These are phyloP conservation scores for Lecanosticta acicola DNA, from an alignment of 2,329 filamentous ascomycete genomes.

Conservation along the genomic window DNA sequence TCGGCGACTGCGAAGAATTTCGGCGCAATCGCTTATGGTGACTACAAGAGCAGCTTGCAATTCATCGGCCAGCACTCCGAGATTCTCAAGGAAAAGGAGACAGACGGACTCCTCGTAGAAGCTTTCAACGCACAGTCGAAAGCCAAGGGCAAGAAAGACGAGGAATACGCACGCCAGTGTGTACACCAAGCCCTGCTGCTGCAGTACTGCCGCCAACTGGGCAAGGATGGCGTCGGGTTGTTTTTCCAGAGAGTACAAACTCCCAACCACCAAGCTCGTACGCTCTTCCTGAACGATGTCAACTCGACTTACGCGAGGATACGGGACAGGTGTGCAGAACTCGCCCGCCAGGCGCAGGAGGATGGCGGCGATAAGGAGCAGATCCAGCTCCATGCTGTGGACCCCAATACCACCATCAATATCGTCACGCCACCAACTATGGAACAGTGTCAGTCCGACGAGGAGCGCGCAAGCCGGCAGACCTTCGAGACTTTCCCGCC, in stretches of 20 bases:
- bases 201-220: conserved; percentile 89
- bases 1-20: conserved; percentile 76
- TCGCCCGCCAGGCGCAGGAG: conserved; percentile 55
- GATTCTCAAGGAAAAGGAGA: conserved; percentile 77
- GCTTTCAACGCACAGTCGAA: conserved; percentile 85
- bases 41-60: conserved; percentile 66
- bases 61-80: conserved; percentile 75
- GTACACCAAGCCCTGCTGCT: conserved; percentile 89
- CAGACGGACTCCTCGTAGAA: conserved; percentile 82
- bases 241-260: conserved; percentile 98
- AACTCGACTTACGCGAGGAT: conserved; percentile 82
- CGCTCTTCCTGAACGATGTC: conserved; percentile 89
- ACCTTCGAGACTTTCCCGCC: conserved; percentile 81
- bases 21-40: conserved; percentile 66
- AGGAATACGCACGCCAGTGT: conserved; percentile 71
- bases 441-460: conserved; percentile 58
- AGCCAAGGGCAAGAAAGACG: conserved; percentile 45
- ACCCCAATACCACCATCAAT: conserved; percentile 78
- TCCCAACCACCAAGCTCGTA: conserved; percentile 79
- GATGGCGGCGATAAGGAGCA: conserved; percentile 72
- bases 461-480: conserved; percentile 57
- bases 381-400: conserved; percentile 91
- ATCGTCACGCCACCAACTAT: conserved; percentile 84
- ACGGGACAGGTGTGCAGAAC: conserved; percentile 67
- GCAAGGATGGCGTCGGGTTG: conserved; percentile 76